Conservation (phyloP, 2,329 filamentous ascomycete genomes). For the Fusarium succisae region DNA sequence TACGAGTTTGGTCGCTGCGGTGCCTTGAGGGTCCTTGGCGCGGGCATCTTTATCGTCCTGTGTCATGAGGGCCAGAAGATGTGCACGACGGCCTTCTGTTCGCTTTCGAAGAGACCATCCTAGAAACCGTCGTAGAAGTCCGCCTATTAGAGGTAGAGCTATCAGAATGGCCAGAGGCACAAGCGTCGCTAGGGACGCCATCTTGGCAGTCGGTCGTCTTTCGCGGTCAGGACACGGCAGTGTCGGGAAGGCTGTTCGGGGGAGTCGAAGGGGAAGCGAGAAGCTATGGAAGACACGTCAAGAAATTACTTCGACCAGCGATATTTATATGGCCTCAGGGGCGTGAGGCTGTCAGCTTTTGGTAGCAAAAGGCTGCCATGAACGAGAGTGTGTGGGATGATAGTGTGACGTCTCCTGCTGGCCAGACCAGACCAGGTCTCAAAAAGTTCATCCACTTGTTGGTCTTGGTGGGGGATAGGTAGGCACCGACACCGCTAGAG, state of each 20-base stretch:
- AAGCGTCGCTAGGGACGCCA: conserved; percentile 21
- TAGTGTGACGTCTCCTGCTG: conserved; percentile 29
- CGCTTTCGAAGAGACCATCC: conserved; percentile 72
- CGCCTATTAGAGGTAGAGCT: conserved; percentile 39
- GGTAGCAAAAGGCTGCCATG: conserved; percentile 12
- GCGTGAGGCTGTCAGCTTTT: conserved; percentile 6
- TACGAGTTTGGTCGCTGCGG: conserved; percentile 69
- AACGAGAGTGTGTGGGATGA: conserved; percentile 13
- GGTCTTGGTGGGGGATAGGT: conserved; percentile 24
- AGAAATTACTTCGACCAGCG: not conserved
- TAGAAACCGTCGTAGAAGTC: conserved; percentile 53
- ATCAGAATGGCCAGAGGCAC: conserved; percentile 34
- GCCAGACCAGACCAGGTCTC: not conserved
- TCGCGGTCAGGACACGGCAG: not conserved
- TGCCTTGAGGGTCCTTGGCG: conserved; percentile 47
- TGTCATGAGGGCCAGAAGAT: conserved; percentile 63
- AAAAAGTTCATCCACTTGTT: conserved; percentile 1
- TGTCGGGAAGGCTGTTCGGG: not conserved
- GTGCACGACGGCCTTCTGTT: conserved; percentile 68
- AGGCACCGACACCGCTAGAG: not conserved
- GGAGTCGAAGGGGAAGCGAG: not conserved
- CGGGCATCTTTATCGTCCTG: conserved; percentile 55
- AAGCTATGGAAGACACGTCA: not conserved
- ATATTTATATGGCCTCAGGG: conserved; percentile 15
- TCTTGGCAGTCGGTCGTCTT: not conserved